Evolutionary conservation across 2,329 filamentous ascomycete genomes (phyloP).

Genomic region (Septoria linicola): DNA sequence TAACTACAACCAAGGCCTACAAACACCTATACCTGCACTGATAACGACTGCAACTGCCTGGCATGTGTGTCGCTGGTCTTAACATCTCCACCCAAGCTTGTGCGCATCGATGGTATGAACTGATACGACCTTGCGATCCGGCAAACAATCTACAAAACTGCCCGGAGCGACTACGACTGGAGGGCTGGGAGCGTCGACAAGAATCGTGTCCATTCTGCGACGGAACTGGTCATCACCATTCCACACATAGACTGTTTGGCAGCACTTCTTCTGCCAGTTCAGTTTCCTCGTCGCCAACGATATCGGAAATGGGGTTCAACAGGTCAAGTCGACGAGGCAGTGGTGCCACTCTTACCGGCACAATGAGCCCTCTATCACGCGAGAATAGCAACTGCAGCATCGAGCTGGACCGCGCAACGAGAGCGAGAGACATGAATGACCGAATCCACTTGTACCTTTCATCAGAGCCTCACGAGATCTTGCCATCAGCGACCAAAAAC

Average conservation of each 20-base stretch:
- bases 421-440: slow-evolving; percentile 38
- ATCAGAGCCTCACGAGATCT: slow-evolving; percentile 34
- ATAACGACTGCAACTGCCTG: slow-evolving; percentile 13
- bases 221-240: slow-evolving; percentile 37
- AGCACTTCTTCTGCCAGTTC: slow-evolving; percentile 43
- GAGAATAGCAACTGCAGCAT: slow-evolving; percentile 32
- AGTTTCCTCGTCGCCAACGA: slow-evolving; percentile 28
- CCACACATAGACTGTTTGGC: slow-evolving; percentile 52
- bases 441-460: slow-evolving; percentile 38
- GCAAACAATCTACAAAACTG: slow-evolving; percentile 50
- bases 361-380: slow-evolving; percentile 31
- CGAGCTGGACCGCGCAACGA: slow-evolving; percentile 33
- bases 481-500: slow-evolving; percentile 36
- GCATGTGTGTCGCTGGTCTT: slow-evolving; percentile 53
- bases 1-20: not conserved
- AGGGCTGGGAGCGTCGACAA: slow-evolving; percentile 52
- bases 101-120: slow-evolving; percentile 52
- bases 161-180: slow-evolving; percentile 45
- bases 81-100: slow-evolving; percentile 50
- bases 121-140: slow-evolving; percentile 46
- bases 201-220: slow-evolving; percentile 51
- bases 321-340: slow-evolving; percentile 29
- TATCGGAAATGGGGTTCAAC: slow-evolving; percentile 22
- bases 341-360: slow-evolving; percentile 25
- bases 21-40: not conserved